Evolutionary conservation across 1,139 yeast species (phyloP), one percentile per base, ranked within the genome.

Genomic region (Diutina sp.): DNA sequence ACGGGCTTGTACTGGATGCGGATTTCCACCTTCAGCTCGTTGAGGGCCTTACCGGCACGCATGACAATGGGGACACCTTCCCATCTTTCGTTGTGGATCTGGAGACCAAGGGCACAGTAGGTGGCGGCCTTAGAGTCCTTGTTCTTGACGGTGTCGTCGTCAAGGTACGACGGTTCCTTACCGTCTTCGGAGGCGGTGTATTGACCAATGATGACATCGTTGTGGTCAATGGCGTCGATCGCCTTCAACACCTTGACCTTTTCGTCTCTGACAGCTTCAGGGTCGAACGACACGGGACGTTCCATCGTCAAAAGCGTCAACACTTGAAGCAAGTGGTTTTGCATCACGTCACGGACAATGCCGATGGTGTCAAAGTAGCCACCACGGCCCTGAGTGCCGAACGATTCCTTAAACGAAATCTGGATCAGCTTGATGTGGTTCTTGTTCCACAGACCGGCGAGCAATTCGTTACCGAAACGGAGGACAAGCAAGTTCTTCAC

Each of bases 331-430:
- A 93, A 74, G 73, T 93, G 99, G 78, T 93, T 93, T 76, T 93
- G 99, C 90, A 95, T 91, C 57, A 93, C 98, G 68, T 93, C 99
- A 72, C 99, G 84, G 62, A 93, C 89, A 66, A 93, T 93, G 58
- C 99, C 99, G 66, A 91, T 90, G 59, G 79, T 78, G 72, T 95
- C 98, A 67, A 95, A 93, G 76, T 93, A 93, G 47, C 99, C 99
- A 62, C 99, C 99, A 68, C 99, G 84, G 59, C 99, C 99, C 72
- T 93, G 97, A 54, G 99, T 93, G 58, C 99, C 99, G 66, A 95
- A 91, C 12, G 93, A 87, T 73, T 93, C 99, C 74, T 95, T 95
- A 77, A 93, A 91, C 28, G 93, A 80, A 63, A 93, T 84, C 73
- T 91, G 97, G 60, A 93, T 84, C 56, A 85, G 82, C 60, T 83